Evolutionary conservation across 306 rosid species (phyloP).

Genomic region (Cucumis sativus): DNA sequence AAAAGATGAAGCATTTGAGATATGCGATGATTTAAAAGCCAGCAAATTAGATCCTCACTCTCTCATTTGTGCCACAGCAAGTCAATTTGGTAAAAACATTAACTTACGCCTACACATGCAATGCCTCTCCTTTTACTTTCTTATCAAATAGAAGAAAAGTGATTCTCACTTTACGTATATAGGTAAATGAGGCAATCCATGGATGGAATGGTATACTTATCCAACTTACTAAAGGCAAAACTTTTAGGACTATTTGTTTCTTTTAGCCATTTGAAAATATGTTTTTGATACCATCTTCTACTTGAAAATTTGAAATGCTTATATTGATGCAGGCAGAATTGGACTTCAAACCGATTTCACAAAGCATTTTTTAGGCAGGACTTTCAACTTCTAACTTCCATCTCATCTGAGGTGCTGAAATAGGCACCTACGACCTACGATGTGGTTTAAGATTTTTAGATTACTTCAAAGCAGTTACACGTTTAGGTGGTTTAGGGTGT

Average conservation of each 20-base stretch:
- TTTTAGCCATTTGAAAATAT: neutral
- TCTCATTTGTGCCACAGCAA: neutral
- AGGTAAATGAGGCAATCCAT: neutral
- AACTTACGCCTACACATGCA: neutral
- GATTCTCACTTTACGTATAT: neutral
- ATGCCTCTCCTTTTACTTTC: neutral
- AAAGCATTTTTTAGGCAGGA: neutral
- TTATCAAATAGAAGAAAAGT: neutral
- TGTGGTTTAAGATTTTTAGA: neutral
- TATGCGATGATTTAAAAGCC: neutral
- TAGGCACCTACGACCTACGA: neutral
- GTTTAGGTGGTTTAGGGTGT: too few relatives aligned
- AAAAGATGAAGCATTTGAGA: constrained; percentile 21
- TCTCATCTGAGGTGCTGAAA: neutral
- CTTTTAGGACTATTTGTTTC: neutral
- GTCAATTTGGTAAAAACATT: neutral
- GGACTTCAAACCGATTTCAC: neutral
- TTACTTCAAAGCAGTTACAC: too few relatives aligned
- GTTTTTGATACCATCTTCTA: neutral
- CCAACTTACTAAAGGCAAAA: neutral
- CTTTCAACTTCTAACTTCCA: neutral
- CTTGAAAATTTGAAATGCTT: neutral
- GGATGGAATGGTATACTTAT: neutral
- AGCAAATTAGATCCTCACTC: neutral
- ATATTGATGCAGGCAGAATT: neutral